phyloP scores from a whole-genome alignment of 108 stramenopile species.

The Cyclotella cryptica region DNA sequence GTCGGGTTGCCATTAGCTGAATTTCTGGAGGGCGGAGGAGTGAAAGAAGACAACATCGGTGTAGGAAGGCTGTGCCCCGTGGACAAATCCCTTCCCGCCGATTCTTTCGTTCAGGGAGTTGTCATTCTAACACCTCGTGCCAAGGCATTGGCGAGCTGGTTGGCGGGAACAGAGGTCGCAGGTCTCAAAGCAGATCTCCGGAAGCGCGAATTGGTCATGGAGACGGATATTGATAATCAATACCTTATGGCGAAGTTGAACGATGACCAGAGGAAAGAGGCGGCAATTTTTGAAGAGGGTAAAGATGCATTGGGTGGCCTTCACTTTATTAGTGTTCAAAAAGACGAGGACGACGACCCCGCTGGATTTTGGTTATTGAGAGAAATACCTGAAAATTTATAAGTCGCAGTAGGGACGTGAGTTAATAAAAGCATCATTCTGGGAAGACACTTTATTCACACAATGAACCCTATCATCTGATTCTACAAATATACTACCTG shows the following conservation, averaged over 20 bases:
- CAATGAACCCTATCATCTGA: not conserved
- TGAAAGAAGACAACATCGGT: constrained; percentile 81
- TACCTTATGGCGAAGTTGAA: constrained; percentile 90
- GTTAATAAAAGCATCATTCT: not conserved
- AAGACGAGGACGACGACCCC: constrained; percentile 90
- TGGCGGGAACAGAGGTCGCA: constrained; percentile 93
- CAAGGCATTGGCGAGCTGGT: constrained; percentile 89
- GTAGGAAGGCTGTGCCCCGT: constrained; percentile 84
- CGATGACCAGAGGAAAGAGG: constrained; percentile 88
- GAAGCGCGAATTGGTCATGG: constrained; percentile 89
- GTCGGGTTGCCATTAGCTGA: constrained; percentile 91
- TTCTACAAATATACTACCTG: too few species aligned
- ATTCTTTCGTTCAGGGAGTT: constrained; percentile 92
- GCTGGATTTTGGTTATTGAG: constrained; percentile 96
- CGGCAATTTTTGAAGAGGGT: constrained; percentile 90
- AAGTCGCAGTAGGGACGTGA: not conserved
- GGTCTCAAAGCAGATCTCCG: constrained; percentile 87
- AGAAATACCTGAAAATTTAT: constrained; percentile 68
- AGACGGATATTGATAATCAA: constrained; percentile 95
- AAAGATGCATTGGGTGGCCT: constrained; percentile 89
- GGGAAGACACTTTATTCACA: too few species aligned
- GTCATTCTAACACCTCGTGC: constrained; percentile 89
- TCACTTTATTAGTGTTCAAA: constrained; percentile 94
- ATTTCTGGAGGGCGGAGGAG: constrained; percentile 84
- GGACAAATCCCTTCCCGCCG: constrained; percentile 65